Evolutionary conservation across 208 protist genomes (phyloP), one percentile per base, ranked within the genome.

Genomic region (Phytomonas francai): DNA sequence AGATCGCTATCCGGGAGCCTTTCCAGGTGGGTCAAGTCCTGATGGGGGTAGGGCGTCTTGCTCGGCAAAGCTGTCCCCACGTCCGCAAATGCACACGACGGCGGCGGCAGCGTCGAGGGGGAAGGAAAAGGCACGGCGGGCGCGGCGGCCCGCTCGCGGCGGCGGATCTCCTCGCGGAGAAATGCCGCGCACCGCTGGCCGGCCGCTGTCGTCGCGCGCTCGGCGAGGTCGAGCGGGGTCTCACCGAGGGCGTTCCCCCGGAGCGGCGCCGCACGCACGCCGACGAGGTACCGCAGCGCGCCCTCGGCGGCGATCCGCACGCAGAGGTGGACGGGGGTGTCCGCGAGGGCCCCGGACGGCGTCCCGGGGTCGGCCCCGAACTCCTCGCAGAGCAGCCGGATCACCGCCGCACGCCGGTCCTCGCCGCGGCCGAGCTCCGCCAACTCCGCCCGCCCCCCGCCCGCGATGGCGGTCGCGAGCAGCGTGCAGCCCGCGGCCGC

Each of bases 341-440:
- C 77, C 56, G 49, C 31, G n/a, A 67, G 70, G 8, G 76, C 84
- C 2, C 81, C 83, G 62, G 85, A 84, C 5, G 82, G 72, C 19
- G 78, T 76, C 31, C 64, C 59, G 6, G 72, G 51, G 51, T 93
- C 84, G 0, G 87, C 87, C 25, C 68, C 65, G 65, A 89, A 93
- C 72, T 93, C 84, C 28, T 76, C 71, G 12, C 81, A 79, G 30
- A 93, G 65, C 80, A 93, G 82, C 12, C 65, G 66, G 7, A 88
- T 74, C 8, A 66, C 82, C 12, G 54, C 25, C 29, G 83, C 28
- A 45, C 80, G 79, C 45, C 67, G 45, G 4, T 70, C 68, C 54
- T 58, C 19, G 25, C 77, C 65, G 28, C 65, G 60, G 19, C 72
- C 66, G 19, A 71, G 59, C 12, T 66, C 69, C 29, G 71, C 72